Percentiles rank a stretch among this genome's conserved stretches.
phyloP scores from a whole-genome alignment of 257 asterid species.

The Primulina huaijiensis region DNA sequence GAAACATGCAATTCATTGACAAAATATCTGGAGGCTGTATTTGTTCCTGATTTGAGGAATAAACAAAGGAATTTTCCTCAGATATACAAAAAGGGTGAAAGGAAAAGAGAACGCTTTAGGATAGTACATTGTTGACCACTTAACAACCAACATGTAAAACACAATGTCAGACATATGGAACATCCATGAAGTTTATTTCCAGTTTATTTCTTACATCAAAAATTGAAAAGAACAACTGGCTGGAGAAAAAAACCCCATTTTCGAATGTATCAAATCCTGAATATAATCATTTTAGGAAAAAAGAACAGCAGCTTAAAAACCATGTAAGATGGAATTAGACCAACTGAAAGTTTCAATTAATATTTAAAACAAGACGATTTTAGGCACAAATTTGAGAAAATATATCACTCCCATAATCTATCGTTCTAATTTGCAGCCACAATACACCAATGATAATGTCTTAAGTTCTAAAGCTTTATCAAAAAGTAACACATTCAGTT shows the following conservation, averaged over 20 bases:
- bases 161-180: neutral
- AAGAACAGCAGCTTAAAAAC: conserved; percentile 4
- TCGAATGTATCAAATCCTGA: neutral
- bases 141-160: neutral
- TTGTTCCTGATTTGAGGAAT: conserved; percentile 47
- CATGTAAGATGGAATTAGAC: neutral
- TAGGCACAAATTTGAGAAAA: conserved; percentile 1
- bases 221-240: conserved; percentile 1
- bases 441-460: too few relatives aligned
- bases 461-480: too few relatives aligned
- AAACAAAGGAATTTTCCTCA: neutral
- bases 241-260: neutral
- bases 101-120: neutral
- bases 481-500: too few relatives aligned
- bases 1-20: conserved; percentile 81
- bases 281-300: neutral
- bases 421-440: conserved; percentile 1
- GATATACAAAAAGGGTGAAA: neutral
- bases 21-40: conserved; percentile 59
- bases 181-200: neutral
- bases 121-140: conserved; percentile 3
- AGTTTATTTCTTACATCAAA: conserved; percentile 9
- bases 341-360: neutral
- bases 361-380: neutral
- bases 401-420: neutral